Base-by-base conservation (phyloP, 2,329 filamentous ascomycete genomes). In the Cladosporium sp. region DNA sequence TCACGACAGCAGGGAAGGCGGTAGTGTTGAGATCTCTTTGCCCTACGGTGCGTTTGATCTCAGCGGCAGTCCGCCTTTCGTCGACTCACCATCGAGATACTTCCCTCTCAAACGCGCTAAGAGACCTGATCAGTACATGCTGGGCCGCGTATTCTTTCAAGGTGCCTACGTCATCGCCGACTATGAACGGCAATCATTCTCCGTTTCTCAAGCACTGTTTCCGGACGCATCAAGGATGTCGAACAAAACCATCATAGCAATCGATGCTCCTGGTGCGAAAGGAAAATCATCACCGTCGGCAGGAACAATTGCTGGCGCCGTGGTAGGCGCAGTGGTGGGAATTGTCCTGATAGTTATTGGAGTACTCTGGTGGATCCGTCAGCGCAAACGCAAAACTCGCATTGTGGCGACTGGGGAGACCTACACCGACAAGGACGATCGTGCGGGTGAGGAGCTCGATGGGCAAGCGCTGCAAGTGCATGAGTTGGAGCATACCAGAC, bases 1-100 rank as follows among this genome's bases (percentile, higher is more conserved):
- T 14, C 62, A 59, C 15, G 57, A 61, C 10, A 58, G 66, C 5
- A 67, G 34, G 24, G 47, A 61, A 30, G 52, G 62, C 5, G 51
- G 36, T 26, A 63, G 30, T 26, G 67, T 71, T 10, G 67, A 66
- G 41, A 74, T 77, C n/a, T 52, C 52, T 5, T 36, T 76, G 12
- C 75, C 75, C 2, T 77, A 75, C 55, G 68, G 70, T 6, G 74
- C 74, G 3, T 75, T 76, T 62, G 74, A 76, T 65, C 71, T 75
- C 28, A 67, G 68, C 38, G 64, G 71, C 32, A 68, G 66, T 1
- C 34, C 59, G 28, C 73, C 73, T 4, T 49, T 71, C 52, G 41
- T 66, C 18, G 49, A 63, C n/a, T 62, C 67, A 14, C 44, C 63
- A 18, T 66, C 59, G 11, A 58, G 68, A 14, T 74, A 74, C 52